A percentile compares a stretch with the other conserved stretches of the same genome.
Evolutionary conservation across 2,329 filamentous ascomycete species (phyloP).

Genomic region (Trichoderma semiorbis): DNA sequence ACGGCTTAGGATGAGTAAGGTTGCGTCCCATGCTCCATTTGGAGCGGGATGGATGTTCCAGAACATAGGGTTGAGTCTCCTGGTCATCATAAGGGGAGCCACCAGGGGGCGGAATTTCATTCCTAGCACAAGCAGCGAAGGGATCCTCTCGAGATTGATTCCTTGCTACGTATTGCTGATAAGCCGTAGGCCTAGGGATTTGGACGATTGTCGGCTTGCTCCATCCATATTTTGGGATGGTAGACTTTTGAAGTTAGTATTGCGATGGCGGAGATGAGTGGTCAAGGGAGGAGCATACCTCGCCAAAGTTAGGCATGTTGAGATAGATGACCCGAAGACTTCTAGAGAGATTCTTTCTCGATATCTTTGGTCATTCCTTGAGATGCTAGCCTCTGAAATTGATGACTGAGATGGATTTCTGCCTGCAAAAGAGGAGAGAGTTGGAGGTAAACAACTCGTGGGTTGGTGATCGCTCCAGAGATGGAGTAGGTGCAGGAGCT

Average conservation of each 20-base stretch:
- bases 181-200: neutral
- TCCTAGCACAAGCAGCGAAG: neutral
- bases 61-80: neutral
- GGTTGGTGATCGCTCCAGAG: neutral
- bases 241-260: neutral
- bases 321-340: neutral
- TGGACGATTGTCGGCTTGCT: neutral
- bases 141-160: neutral
- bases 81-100: neutral
- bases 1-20: neutral
- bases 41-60: constrained; percentile 9
- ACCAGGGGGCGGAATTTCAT: constrained; percentile 11
- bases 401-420: neutral
- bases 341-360: neutral
- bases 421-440: neutral
- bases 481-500: neutral
- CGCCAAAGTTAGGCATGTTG: constrained; percentile 6
- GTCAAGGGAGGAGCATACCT: neutral
- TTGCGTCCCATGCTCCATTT: neutral
- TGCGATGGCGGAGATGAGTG: neutral
- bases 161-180: neutral
- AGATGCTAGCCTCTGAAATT: neutral
- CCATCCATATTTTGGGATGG: constrained; percentile 5
- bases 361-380: neutral
- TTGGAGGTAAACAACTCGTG: neutral